Conservation (phyloP, 2,329 filamentous ascomycete genomes). For the Plenodomus biglobosus region DNA sequence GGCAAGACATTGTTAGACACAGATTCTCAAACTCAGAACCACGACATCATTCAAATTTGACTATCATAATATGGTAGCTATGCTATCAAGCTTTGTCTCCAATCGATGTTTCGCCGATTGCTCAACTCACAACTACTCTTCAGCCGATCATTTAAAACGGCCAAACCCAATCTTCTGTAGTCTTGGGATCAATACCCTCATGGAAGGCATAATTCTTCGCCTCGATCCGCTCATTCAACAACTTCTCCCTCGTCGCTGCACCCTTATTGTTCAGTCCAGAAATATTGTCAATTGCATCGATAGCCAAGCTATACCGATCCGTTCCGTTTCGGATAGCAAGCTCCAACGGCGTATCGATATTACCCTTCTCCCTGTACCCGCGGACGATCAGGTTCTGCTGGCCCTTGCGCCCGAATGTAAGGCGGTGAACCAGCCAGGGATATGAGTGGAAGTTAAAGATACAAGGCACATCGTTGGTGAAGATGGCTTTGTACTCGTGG, state of each 20-base stretch:
- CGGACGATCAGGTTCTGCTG: constrained; percentile 70
- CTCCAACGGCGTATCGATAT: constrained; percentile 79
- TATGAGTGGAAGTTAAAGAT: constrained; percentile 87
- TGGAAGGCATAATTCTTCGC: constrained; percentile 64
- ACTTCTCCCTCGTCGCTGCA: constrained; percentile 61
- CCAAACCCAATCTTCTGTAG: constrained; percentile 69
- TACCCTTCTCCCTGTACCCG: constrained; percentile 81
- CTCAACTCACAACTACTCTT: no score
- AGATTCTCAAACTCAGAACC: no score
- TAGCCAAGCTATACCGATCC: constrained; percentile 74
- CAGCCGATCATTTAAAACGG: constrained; percentile 43
- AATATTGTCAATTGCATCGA: constrained; percentile 73
- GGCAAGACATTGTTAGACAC: no score
- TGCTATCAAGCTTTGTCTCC: no score
- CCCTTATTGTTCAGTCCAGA: constrained; percentile 64
- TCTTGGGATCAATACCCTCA: constrained; percentile 70
- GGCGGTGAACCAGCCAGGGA: constrained; percentile 75
- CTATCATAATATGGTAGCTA: no score
- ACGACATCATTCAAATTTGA: no score
- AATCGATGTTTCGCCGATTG: no score
- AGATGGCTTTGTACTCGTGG: constrained; percentile 66
- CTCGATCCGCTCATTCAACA: constrained; percentile 65
- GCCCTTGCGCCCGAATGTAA: constrained; percentile 74
- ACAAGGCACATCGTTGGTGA: constrained; percentile 70
- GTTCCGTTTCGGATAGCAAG: constrained; percentile 76